phyloP scores from a whole-genome alignment of 345 rosid species.

The Lepidium sativum region DNA sequence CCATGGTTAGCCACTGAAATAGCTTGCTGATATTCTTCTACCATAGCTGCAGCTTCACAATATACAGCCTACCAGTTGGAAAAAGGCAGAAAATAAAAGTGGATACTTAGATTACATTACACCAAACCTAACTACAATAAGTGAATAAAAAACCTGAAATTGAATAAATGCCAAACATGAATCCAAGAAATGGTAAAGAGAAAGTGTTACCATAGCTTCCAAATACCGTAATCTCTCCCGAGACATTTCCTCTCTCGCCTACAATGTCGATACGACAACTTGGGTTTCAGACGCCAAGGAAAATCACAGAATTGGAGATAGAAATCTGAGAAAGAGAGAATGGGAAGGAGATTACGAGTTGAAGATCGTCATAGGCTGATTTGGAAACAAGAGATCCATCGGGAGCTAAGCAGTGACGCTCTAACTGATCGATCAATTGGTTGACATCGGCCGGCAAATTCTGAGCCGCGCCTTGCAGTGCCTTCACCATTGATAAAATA shows the following conservation, averaged over 20 bases:
- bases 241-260: constrained; percentile 97
- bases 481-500: constrained; percentile 44
- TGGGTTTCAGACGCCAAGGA: neutral
- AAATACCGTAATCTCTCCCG: constrained; percentile 81
- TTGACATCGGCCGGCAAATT: constrained; percentile 68
- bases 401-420: constrained; percentile 92
- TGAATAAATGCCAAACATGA: neutral
- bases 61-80: constrained; percentile 52
- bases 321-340: neutral
- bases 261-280: constrained; percentile 16
- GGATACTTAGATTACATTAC: neutral
- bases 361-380: constrained; percentile 78
- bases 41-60: constrained; percentile 82
- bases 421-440: constrained; percentile 86
- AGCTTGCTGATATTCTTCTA: constrained; percentile 92
- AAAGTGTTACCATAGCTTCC: constrained; percentile 72
- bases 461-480: constrained; percentile 49
- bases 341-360: constrained; percentile 45
- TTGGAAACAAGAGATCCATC: constrained; percentile 95
- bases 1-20: constrained; percentile 60
- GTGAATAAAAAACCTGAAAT: neutral
- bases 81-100: neutral
- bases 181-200: neutral
- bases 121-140: neutral
- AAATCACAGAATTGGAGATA: constrained; percentile 1